A percentile compares a stretch with the other conserved stretches of the same genome.
Conservation (phyloP, 441 rosid genomes). For the Manihot esculenta region DNA sequence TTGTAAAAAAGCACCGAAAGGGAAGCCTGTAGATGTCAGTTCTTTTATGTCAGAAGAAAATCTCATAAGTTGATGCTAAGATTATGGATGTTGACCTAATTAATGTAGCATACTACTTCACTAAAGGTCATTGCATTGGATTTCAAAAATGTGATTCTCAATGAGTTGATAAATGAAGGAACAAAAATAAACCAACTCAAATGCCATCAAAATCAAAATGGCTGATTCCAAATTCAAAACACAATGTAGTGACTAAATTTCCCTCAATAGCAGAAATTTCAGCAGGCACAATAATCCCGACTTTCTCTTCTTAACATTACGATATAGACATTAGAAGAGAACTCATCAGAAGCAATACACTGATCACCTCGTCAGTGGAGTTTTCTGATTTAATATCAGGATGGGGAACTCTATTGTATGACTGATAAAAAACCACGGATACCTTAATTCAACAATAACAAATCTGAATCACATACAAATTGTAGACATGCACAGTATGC, state of each 20-base stretch:
- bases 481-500: neutral
- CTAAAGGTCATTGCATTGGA: neutral
- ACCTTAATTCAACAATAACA: conserved; percentile 5
- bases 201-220: neutral
- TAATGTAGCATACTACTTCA: neutral
- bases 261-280: neutral
- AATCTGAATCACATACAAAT: neutral
- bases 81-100: neutral
- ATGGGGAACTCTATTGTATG: conserved; percentile 29
- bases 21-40: neutral
- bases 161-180: neutral
- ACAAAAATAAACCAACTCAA: no score
- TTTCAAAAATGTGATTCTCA: neutral
- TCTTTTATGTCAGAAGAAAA: neutral
- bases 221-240: neutral
- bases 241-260: neutral
- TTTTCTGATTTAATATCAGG: conserved; percentile 27
- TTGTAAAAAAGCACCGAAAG: neutral
- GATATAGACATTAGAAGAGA: neutral
- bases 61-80: neutral
- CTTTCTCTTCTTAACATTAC: neutral
- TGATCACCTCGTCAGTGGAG: conserved; percentile 27
- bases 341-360: neutral
- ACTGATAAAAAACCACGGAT: conserved; percentile 27
- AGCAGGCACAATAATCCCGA: no score